phyloP scores from a whole-genome alignment of 371 early-diverging fungal species.

The Mucor plumbeus region DNA sequence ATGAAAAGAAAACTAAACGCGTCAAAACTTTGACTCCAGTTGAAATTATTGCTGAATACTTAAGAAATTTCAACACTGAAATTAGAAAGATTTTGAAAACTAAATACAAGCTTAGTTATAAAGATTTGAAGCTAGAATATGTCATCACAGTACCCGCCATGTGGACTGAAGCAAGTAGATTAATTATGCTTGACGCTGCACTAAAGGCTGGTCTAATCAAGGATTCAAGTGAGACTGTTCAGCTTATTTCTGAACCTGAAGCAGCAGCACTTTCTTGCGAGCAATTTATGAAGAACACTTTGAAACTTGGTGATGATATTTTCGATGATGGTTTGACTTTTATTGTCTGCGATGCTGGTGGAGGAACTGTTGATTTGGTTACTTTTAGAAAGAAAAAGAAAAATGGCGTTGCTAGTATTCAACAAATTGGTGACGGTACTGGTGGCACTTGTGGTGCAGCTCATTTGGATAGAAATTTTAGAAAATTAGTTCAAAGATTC shows the following conservation, averaged over 20 bases:
- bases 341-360: constrained; percentile 66
- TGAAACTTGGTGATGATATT: background rate
- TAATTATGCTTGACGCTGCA: constrained; percentile 44
- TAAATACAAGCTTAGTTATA: background rate
- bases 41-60: constrained; percentile 7
- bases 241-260: constrained; percentile 56
- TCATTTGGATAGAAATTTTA: constrained; percentile 49
- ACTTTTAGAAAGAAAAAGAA: constrained; percentile 40
- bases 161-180: constrained; percentile 45
- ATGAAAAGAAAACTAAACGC: background rate
- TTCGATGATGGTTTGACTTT: constrained; percentile 37
- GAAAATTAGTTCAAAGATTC: background rate
- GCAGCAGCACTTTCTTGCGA: constrained; percentile 48
- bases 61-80: background rate
- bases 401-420: constrained; percentile 10
- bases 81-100: background rate
- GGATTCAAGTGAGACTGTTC: constrained; percentile 29
- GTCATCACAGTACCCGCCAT: constrained; percentile 38
- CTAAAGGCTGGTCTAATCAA: constrained; percentile 40
- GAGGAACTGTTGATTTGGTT: constrained; percentile 65
- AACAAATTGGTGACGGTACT: constrained; percentile 41
- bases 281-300: background rate
- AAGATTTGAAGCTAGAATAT: background rate
- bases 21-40: background rate
- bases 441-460: constrained; percentile 56